Evolutionary conservation across 108 stramenopile species (phyloP).

Genomic region (Cyclotella atomus): DNA sequence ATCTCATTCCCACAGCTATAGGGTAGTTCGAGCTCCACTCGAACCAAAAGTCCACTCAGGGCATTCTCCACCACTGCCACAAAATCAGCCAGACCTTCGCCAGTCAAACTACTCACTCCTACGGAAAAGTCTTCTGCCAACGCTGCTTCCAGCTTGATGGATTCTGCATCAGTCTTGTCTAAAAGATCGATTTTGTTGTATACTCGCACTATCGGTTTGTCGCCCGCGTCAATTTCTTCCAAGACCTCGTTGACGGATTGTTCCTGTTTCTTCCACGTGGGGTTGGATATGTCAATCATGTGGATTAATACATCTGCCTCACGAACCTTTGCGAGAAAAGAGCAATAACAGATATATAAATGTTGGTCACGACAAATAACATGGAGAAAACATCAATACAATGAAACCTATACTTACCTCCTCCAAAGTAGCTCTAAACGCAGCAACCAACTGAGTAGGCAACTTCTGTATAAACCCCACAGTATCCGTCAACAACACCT

Average conservation of each 20-base stretch:
- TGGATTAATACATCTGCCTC: constrained; percentile 94
- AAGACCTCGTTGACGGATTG: constrained; percentile 71
- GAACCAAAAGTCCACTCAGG: constrained; percentile 64
- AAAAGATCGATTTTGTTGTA: constrained; percentile 88
- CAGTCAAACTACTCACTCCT: constrained; percentile 69
- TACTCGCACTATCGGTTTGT: constrained; percentile 79
- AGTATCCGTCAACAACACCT: constrained; percentile 94
- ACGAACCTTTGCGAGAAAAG: constrained; percentile 3
- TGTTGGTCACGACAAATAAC: no score
- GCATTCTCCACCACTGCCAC: constrained; percentile 79
- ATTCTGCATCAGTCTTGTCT: constrained; percentile 66
- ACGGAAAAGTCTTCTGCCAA: constrained; percentile 60
- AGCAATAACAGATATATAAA: no score
- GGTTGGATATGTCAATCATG: constrained; percentile 90
- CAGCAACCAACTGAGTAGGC: constrained; percentile 95
- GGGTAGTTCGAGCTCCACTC: constrained; percentile 77
- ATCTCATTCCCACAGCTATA: constrained; percentile 78
- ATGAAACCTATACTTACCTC: constrained; percentile 60
- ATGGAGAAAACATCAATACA: no score
- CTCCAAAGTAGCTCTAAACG: constrained; percentile 96
- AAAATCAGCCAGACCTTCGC: constrained; percentile 83
- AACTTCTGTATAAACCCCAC: constrained; percentile 98
- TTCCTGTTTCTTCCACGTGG: constrained; percentile 88
- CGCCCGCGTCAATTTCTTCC: constrained; percentile 70
- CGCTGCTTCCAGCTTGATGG: constrained; percentile 67